Evolutionary conservation across 495 filamentous ascomycete species (phyloP).

Genomic region (Talaromyces ruber): DNA sequence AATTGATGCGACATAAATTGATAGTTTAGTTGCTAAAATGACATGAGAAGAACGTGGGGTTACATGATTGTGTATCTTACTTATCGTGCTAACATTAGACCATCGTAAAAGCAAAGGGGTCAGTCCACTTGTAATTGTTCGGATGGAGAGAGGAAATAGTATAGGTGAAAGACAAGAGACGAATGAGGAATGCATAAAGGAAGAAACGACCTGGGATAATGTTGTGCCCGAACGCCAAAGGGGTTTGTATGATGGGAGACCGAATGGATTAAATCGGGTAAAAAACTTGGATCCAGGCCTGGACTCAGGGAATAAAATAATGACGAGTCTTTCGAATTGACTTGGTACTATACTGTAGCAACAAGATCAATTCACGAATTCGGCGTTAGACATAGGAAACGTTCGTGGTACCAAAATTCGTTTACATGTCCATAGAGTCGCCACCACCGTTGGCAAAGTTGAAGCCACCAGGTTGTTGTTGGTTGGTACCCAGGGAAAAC

Average conservation of each 20-base stretch:
- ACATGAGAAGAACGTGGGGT: slow-evolving; percentile 19
- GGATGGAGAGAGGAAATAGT: slow-evolving; percentile 10
- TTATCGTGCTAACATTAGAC: slow-evolving; percentile 37
- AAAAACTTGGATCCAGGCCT: neutral
- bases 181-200: neutral
- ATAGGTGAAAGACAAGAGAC: slow-evolving; percentile 8
- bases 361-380: neutral
- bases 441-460: slow-evolving; percentile 79
- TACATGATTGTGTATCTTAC: slow-evolving; percentile 56
- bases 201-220: neutral
- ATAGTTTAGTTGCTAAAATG: slow-evolving; percentile 8
- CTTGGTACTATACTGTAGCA: neutral
- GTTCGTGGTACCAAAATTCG: neutral
- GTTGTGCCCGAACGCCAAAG: slow-evolving; percentile 4
- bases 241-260: neutral
- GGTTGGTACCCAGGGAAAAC: slow-evolving; percentile 77
- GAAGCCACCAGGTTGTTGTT: slow-evolving; percentile 73
- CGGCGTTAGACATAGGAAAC: neutral
- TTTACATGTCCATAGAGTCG: slow-evolving; percentile 99
- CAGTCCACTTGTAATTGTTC: neutral
- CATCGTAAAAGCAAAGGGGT: slow-evolving; percentile 9
- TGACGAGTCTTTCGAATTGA: neutral
- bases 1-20: slow-evolving; percentile 22
- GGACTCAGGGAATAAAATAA: neutral
- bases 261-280: neutral